A percentile compares a stretch with the other conserved stretches of the same genome.
Conservation (phyloP, 208 protist genomes). For the Trichomonas tenax region DNA sequence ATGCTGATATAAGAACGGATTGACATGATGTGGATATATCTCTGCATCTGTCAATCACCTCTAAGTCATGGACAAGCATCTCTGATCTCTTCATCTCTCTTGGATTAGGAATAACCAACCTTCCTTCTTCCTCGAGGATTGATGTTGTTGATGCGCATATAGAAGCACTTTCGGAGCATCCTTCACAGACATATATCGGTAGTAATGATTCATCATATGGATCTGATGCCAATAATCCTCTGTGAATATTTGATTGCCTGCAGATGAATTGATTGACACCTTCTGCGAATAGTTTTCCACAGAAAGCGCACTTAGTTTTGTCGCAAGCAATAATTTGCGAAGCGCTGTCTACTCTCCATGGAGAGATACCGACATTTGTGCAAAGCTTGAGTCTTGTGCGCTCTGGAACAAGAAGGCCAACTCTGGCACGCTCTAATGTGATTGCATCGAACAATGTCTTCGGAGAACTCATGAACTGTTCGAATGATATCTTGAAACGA, state of each 20-base stretch:
- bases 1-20: not conserved
- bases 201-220: not conserved
- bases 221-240: not conserved
- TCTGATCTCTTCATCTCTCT: not conserved
- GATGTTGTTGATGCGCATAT: not conserved
- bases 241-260: not conserved
- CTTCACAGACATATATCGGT: not conserved
- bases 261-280: not conserved
- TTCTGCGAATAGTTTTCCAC: not conserved
- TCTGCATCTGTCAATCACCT: not conserved
- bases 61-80: not conserved
- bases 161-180: not conserved
- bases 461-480: not conserved
- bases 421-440: not conserved
- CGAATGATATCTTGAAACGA: not conserved
- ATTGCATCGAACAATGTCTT: not conserved
- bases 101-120: not conserved
- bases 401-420: not conserved
- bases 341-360: not conserved
- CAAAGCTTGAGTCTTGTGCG: not conserved
- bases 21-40: not conserved
- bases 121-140: not conserved
- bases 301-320: not conserved
- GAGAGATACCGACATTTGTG: not conserved
- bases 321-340: not conserved